Conservation (phyloP, 225 moss, liverwort and hornwort species). For the Ulota crispa region DNA sequence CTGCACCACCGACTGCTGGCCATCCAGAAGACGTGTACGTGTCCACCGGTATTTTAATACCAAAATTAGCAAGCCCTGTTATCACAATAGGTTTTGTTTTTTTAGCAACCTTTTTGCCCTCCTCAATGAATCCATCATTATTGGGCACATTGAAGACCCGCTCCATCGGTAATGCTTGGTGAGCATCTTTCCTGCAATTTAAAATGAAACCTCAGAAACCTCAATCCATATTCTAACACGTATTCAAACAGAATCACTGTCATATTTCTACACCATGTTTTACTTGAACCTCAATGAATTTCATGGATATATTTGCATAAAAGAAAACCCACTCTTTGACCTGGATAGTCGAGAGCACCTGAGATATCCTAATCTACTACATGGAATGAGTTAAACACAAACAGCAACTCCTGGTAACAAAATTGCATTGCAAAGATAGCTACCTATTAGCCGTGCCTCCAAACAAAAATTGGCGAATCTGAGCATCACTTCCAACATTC, state of each 20-base stretch:
- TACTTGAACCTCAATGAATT: neutral
- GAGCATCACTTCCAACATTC: conserved; percentile 99
- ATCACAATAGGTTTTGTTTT: conserved; percentile 91
- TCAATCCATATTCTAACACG: neutral
- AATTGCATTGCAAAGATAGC: neutral
- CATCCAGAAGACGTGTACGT: conserved; percentile 77
- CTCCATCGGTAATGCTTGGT: conserved; percentile 64
- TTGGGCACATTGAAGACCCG: conserved; percentile 83
- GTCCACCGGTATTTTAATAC: conserved; percentile 77
- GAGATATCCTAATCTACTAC: neutral
- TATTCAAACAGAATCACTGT: neutral
- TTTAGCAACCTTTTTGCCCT: conserved; percentile 84
- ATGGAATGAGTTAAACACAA: neutral
- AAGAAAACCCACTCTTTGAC: neutral
- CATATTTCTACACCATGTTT: neutral
- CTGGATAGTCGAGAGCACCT: neutral
- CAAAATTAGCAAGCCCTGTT: conserved; percentile 57
- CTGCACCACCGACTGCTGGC: conserved; percentile 95
- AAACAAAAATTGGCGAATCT: conserved; percentile 91
- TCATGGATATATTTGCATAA: neutral
- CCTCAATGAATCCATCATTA: conserved; percentile 70
- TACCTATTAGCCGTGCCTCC: conserved; percentile 80
- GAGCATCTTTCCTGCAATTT: conserved; percentile 63
- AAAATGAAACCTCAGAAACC: conserved; percentile 8
- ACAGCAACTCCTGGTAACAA: conserved; percentile 5